phyloP scores from a whole-genome alignment of 306 rosid genomes.

The Argentina anserina region DNA sequence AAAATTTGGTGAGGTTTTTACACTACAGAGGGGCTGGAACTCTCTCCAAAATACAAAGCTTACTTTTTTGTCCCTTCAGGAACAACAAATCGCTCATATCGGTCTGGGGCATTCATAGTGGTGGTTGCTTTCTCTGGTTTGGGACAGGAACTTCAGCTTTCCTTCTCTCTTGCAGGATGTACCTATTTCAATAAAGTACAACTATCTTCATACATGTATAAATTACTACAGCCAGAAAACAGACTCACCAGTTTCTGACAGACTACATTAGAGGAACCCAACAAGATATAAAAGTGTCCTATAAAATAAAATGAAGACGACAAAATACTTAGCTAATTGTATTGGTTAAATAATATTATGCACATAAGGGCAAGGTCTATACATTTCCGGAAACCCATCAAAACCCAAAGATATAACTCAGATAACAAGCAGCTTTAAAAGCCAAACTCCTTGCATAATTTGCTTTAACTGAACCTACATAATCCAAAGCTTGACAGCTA shows the following conservation, averaged over 20 bases:
- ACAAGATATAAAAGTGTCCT: neutral
- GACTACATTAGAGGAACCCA: neutral
- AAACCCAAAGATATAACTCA: neutral
- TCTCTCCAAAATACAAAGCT: neutral
- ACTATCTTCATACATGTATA: neutral
- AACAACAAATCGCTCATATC: slow-evolving; percentile 92
- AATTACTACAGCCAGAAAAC: neutral
- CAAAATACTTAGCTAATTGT: neutral
- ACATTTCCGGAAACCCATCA: neutral
- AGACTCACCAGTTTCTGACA: neutral
- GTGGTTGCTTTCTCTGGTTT: slow-evolving; percentile 1
- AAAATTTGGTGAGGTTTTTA: neutral
- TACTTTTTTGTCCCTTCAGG: slow-evolving; percentile 95
- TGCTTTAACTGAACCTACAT: neutral
- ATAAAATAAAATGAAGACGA: neutral
- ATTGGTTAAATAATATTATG: neutral
- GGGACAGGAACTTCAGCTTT: neutral
- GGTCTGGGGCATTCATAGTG: slow-evolving; percentile 89
- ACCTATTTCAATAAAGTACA: neutral
- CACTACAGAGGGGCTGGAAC: neutral
- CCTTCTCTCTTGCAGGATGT: neutral
- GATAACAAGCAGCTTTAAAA: neutral
- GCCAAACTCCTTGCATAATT: neutral
- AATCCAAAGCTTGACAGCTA: neutral
- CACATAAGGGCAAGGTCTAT: neutral